Conservation (phyloP, 2,329 filamentous ascomycete species). For the Tolypocladium pustulatum region DNA sequence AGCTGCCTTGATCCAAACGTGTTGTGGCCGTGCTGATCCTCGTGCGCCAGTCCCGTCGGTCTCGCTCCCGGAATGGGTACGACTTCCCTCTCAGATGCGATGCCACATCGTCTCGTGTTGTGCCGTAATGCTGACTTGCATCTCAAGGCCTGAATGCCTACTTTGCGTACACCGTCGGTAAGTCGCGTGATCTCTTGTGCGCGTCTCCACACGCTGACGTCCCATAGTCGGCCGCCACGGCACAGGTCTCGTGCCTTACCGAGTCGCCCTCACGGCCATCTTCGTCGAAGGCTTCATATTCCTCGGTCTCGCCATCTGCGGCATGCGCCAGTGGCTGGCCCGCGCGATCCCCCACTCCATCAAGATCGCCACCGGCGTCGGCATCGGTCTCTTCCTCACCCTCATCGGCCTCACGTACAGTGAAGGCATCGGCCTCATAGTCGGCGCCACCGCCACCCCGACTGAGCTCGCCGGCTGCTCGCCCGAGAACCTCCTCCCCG, state of each 20-base stretch:
- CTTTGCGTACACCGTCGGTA: conserved; percentile 58
- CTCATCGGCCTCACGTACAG: conserved; percentile 69
- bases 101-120: neutral
- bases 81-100: conserved; percentile 1
- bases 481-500: conserved; percentile 24
- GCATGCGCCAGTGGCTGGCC: conserved; percentile 80
- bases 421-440: conserved; percentile 71
- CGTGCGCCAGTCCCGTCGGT: conserved; percentile 19
- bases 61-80: conserved; percentile 33
- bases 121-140: conserved; percentile 2
- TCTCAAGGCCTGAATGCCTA: conserved; percentile 63
- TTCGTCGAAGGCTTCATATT: conserved; percentile 87
- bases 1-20: neutral
- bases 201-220: neutral
- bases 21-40: conserved; percentile 1
- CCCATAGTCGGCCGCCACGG: conserved; percentile 60
- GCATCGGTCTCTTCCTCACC: conserved; percentile 75
- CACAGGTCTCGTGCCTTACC: conserved; percentile 60
- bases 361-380: conserved; percentile 77
- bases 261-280: conserved; percentile 71
- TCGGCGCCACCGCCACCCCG: conserved; percentile 57
- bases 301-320: conserved; percentile 66
- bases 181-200: conserved; percentile 5
- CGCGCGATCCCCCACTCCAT: conserved; percentile 74
- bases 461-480: conserved; percentile 65